phyloP scores from a whole-genome alignment of 441 rosid species.

The Rhodomyrtus psidioides region DNA sequence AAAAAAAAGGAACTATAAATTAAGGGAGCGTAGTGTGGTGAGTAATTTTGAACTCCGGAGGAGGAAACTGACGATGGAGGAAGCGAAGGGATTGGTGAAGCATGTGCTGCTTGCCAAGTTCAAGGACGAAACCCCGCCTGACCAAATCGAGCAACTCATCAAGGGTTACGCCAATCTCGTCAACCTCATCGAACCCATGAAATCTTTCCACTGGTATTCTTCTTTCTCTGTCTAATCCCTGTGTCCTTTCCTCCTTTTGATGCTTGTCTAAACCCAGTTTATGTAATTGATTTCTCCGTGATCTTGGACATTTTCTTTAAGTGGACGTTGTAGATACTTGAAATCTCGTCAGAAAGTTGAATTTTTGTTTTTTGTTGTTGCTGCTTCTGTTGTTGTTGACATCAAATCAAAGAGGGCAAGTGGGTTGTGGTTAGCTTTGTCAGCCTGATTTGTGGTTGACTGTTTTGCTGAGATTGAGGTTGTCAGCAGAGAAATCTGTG shows the following conservation, averaged over 20 bases:
- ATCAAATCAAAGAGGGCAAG: not conserved
- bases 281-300: not conserved
- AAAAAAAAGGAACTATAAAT: not conserved
- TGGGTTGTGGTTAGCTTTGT: not conserved
- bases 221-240: not conserved
- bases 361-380: not conserved
- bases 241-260: not conserved
- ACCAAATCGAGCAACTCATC: not conserved
- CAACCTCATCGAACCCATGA: not conserved
- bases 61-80: not conserved
- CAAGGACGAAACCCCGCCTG: not conserved
- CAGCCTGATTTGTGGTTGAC: not conserved
- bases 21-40: fast-evolving
- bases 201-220: not conserved
- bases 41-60: not conserved
- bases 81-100: not conserved
- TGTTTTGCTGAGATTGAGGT: not conserved
- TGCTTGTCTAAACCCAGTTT: not conserved
- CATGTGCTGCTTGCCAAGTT: not conserved
- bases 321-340: not conserved
- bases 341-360: not conserved
- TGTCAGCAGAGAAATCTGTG: not conserved
- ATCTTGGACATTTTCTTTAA: not conserved
- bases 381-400: not conserved
- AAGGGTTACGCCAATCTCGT: not conserved